phyloP scores from a whole-genome alignment of 768 basidiomycete genomes.

The Amanita rimosa region DNA sequence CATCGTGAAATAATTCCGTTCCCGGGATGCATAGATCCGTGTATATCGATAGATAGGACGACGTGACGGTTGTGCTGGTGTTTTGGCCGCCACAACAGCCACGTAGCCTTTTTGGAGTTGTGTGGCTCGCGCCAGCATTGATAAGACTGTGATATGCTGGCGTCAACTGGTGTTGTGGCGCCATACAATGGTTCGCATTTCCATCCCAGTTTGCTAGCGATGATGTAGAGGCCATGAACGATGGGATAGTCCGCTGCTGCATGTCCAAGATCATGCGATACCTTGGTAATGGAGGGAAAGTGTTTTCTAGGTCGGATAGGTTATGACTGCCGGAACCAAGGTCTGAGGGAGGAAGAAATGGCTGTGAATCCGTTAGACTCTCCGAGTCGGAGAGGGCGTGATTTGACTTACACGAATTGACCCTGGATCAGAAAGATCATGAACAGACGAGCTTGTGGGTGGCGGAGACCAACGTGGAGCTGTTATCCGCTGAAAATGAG shows the following conservation, averaged over 20 bases:
- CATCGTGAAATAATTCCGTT: background rate
- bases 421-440: background rate
- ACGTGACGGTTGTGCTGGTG: background rate
- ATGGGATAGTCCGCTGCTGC: background rate
- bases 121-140: background rate
- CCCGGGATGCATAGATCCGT: background rate
- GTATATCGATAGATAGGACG: background rate
- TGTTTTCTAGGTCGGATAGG: background rate
- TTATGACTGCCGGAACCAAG: background rate
- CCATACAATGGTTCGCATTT: background rate
- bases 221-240: background rate
- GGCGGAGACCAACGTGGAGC: background rate
- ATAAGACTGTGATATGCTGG: background rate
- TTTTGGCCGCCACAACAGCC: background rate
- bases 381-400: background rate
- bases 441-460: background rate
- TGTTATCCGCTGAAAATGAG: background rate
- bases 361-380: background rate
- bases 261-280: background rate
- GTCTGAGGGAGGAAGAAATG: background rate
- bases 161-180: background rate
- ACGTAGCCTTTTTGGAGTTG: too few species aligned
- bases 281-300: background rate
- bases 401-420: background rate
- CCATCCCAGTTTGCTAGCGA: constrained; percentile 5